Evolutionary conservation across 441 rosid species (phyloP).

Genomic region (Gossypium armourianum): DNA sequence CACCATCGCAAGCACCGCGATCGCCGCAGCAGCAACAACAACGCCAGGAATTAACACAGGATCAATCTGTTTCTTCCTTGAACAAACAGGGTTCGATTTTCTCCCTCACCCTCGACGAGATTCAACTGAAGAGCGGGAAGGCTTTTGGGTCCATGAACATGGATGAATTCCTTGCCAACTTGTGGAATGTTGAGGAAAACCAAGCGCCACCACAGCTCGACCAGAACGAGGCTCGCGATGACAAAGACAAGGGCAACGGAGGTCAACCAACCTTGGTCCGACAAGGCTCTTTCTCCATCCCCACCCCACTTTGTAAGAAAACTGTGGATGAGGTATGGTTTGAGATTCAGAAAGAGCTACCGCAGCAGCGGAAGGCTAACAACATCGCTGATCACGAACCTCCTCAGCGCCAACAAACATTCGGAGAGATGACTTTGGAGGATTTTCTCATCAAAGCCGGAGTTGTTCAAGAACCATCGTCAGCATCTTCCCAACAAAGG

Average conservation of each 20-base stretch:
- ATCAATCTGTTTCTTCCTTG: slow-evolving; percentile 21
- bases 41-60: slow-evolving; percentile 25
- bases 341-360: slow-evolving; percentile 45
- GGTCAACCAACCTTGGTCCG: slow-evolving; percentile 28
- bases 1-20: slow-evolving; percentile 15
- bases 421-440: slow-evolving; percentile 53
- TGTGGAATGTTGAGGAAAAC: slow-evolving; percentile 47
- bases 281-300: slow-evolving; percentile 61
- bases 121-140: slow-evolving; percentile 49
- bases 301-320: slow-evolving; percentile 50
- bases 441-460: slow-evolving; percentile 57
- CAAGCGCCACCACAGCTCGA: slow-evolving; percentile 16
- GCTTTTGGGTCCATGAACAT: slow-evolving; percentile 55
- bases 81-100: slow-evolving; percentile 35
- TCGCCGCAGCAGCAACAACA: not conserved
- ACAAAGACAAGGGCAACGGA: not conserved
- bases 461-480: slow-evolving; percentile 37
- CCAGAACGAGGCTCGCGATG: not conserved
- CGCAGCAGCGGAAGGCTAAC: slow-evolving; percentile 13
- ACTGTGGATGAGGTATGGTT: slow-evolving; percentile 61
- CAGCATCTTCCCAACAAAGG: slow-evolving; percentile 14
- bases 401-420: slow-evolving; percentile 42
- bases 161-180: slow-evolving; percentile 54
- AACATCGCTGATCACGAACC: slow-evolving; percentile 13
- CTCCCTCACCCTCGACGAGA: slow-evolving; percentile 48